Evolutionary conservation across 1,139 yeast species (phyloP).

Genomic region (Petasospora fabianii): DNA sequence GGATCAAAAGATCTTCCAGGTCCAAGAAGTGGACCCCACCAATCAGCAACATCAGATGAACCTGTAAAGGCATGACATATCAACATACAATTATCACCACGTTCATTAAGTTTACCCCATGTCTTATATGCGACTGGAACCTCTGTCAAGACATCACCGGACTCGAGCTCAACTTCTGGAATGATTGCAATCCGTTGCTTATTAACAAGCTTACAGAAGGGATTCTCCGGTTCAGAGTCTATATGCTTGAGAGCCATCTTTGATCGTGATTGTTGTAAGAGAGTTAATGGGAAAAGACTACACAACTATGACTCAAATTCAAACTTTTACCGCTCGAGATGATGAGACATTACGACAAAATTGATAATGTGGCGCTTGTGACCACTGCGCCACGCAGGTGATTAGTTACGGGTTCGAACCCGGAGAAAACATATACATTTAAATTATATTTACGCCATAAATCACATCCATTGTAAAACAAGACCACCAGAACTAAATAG

Average conservation of each 20-base stretch:
- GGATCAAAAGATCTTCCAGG: slow-evolving; percentile 89
- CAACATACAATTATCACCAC: slow-evolving; percentile 70
- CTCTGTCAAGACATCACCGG: slow-evolving; percentile 67
- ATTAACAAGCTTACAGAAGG: slow-evolving; percentile 69
- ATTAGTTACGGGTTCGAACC: slow-evolving; percentile 3
- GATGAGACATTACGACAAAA: no score
- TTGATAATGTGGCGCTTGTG: not conserved
- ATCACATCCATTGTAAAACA: no score
- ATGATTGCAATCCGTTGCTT: slow-evolving; percentile 78
- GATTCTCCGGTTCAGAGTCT: slow-evolving; percentile 40
- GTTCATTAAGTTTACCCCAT: slow-evolving; percentile 79
- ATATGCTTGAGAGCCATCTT: slow-evolving; percentile 15
- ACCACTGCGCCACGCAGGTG: not conserved
- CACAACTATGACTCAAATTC: no score
- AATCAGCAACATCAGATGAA: slow-evolving; percentile 89
- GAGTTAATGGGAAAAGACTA: not conserved
- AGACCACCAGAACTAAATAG: no score
- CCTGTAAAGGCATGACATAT: slow-evolving; percentile 97
- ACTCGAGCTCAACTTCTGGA: slow-evolving; percentile 75
- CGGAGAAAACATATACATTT: not conserved
- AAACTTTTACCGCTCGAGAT: no score
- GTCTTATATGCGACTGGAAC: slow-evolving; percentile 95
- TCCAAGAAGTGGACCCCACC: slow-evolving; percentile 98
- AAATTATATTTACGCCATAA: not conserved
- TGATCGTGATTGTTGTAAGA: not conserved